These are phyloP conservation scores for Carnegiea gigantea DNA, from an alignment of 179 eudicot genomes.

Conservation along the genomic window DNA sequence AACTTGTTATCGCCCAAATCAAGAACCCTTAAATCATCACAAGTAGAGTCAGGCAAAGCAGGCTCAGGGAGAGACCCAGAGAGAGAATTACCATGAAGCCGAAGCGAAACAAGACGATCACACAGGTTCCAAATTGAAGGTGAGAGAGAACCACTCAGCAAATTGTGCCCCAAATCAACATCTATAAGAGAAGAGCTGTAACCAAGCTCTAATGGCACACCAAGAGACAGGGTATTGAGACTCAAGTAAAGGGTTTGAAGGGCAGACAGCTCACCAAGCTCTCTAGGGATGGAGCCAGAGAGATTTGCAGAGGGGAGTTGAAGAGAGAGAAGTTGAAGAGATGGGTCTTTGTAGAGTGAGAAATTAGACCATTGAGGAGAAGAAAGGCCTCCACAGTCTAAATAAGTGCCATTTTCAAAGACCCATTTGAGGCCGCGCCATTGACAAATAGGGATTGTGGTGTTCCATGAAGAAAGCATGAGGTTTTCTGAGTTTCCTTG, in stretches of 20 bases:
- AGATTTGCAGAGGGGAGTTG: conserved; percentile 85
- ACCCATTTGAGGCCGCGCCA: conserved; percentile 89
- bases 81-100: conserved; percentile 63
- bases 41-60: conserved; percentile 69
- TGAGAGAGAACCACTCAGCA: conserved; percentile 58
- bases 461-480: conserved; percentile 66
- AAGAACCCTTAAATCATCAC: conserved; percentile 52
- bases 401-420: conserved; percentile 28
- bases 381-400: conserved; percentile 45
- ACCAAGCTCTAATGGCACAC: conserved; percentile 82
- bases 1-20: conserved; percentile 71
- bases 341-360: conserved; percentile 50
- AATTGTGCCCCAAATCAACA: conserved; percentile 70
- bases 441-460: conserved; percentile 72
- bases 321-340: conserved; percentile 58
- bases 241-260: conserved; percentile 56
- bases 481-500: conserved; percentile 60
- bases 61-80: conserved; percentile 75
- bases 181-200: conserved; percentile 64
- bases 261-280: conserved; percentile 54
- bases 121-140: conserved; percentile 94
- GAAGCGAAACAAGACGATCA: conserved; percentile 52
- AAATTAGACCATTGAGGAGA: conserved; percentile 62
- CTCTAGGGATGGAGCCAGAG: conserved; percentile 65
- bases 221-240: conserved; percentile 55